Base-by-base conservation (phyloP, 116 monocot genomes). In the Thalassia testudinum region DNA sequence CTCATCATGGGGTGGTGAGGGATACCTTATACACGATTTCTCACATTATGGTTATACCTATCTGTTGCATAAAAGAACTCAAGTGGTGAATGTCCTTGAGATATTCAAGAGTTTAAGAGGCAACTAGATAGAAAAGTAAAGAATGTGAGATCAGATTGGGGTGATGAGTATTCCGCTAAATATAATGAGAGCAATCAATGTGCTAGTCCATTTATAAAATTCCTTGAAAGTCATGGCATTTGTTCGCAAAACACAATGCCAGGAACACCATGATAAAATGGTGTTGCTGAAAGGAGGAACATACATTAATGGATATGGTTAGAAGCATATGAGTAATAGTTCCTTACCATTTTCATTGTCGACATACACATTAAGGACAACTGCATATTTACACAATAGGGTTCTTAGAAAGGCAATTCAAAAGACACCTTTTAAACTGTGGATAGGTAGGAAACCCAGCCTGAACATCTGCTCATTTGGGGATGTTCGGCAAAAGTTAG, bases 1-100 rank as follows among this genome's bases (percentile, higher is more conserved):
- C 4, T 21, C 50, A 50, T 50, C 23, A 5, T 22, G 22, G 15
- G 45, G 45, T 7, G 45, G 45, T 3, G 45, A 7, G 15, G 15
- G 30, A 45, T 45, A 45, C 22, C 22, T 50, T 50, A 50, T 50
- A 22, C 13, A 50, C 22, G 50, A 50, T 24, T 50, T 50, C 2
- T 50, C 50, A 50, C 24, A 14, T 22, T 23, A 23, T 50, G 24
- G 20, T 5, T 50, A 50, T 50, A 19, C 22, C 5, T 50, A 50
- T 50, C 11, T 21, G 22, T 19, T 23, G 19, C 50, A 50, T 50
- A 19, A 50, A 50, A 50, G 4, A 24, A 17, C 20, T 25, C 20
- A 50, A 21, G 23, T 14, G 22, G 22, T 22, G 5, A 24, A 45
- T 20, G 19, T 50, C 2, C 24, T 23, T 17, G 50, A 50, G 21